A percentile compares a stretch with the other conserved stretches of the same genome.
Evolutionary conservation across 495 filamentous ascomycete species (phyloP).

Genomic region (Pseudoneurospora amorphoporcata): DNA sequence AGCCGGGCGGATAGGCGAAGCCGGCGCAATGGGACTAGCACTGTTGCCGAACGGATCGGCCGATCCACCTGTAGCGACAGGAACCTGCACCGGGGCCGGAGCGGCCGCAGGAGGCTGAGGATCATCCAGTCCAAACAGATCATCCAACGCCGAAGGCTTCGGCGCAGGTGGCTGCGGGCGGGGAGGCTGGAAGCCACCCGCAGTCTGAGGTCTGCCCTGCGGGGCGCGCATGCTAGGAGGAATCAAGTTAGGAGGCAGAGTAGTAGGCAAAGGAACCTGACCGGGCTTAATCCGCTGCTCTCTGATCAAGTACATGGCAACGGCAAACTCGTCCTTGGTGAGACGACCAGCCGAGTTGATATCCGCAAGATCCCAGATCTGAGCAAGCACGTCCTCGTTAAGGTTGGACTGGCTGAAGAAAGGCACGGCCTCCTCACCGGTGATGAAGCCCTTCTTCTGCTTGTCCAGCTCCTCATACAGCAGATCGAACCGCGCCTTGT

Average conservation of each 20-base stretch:
- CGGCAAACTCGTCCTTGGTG: slow-evolving; percentile 83
- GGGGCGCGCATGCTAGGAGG: slow-evolving; percentile 73
- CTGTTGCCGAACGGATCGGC: slow-evolving; percentile 48
- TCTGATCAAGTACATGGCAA: slow-evolving; percentile 94
- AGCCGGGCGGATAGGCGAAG: slow-evolving; percentile 41
- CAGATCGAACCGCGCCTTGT: slow-evolving; percentile 77
- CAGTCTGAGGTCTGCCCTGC: slow-evolving; percentile 42
- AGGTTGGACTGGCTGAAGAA: slow-evolving; percentile 91
- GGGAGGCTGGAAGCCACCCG: slow-evolving; percentile 30
- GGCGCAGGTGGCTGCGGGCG: slow-evolving; percentile 41
- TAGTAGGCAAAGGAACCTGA: slow-evolving; percentile 50
- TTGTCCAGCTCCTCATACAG: slow-evolving; percentile 79
- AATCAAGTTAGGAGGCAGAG: slow-evolving; percentile 68
- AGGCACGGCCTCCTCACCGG: slow-evolving; percentile 83
- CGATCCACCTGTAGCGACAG: slow-evolving; percentile 66
- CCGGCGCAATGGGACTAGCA: slow-evolving; percentile 35
- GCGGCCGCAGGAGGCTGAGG: slow-evolving; percentile 35
- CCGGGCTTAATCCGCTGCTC: slow-evolving; percentile 67
- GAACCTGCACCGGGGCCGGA: slow-evolving; percentile 46
- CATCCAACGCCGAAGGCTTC: slow-evolving; percentile 69
- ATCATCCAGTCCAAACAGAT: slow-evolving; percentile 82
- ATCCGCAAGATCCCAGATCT: slow-evolving; percentile 95
- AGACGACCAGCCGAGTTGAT: slow-evolving; percentile 83
- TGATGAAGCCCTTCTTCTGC: slow-evolving; percentile 67
- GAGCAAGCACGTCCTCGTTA: slow-evolving; percentile 81